Percentiles rank a stretch among this genome's conserved stretches.
Conservation (phyloP, 202 grass and related monocot genomes). For the Bolboschoenoplectus hybrid region DNA sequence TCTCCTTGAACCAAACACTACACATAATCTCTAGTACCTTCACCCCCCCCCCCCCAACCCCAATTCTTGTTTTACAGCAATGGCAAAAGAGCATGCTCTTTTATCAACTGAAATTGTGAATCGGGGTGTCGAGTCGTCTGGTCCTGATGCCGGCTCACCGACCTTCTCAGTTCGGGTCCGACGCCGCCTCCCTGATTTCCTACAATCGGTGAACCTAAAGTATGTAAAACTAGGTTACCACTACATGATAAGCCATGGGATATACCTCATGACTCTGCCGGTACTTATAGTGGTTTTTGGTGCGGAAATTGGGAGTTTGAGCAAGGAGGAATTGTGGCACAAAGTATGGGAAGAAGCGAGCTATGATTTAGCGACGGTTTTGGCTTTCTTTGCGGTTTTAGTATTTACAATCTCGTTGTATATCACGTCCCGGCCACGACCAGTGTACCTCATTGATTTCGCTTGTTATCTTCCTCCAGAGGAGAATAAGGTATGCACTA, state of each 20-base stretch:
- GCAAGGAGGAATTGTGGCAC: conserved; percentile 77
- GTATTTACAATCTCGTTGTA: conserved; percentile 94
- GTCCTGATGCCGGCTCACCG: conserved; percentile 85
- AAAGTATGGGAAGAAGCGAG: conserved; percentile 92
- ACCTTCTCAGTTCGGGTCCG: conserved; percentile 93
- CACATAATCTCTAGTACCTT: not conserved
- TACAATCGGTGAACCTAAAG: conserved; percentile 99
- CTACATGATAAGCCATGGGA: conserved; percentile 92
- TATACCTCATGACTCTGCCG: conserved; percentile 92
- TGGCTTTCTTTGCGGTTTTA: conserved; percentile 85
- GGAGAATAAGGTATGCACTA: conserved; percentile 75
- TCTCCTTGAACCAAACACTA: conserved; percentile 7
- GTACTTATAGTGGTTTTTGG: conserved; percentile 83
- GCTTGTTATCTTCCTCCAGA: conserved; percentile 85
- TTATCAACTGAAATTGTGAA: conserved; percentile 98
- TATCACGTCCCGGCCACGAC: conserved; percentile 83
- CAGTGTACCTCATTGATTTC: conserved; percentile 97
- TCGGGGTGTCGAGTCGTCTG: conserved; percentile 83
- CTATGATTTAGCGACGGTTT: conserved; percentile 90
- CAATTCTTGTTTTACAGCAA: conserved; percentile 21
- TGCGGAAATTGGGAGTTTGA: conserved; percentile 89
- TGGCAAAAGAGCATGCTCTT: conserved; percentile 76
- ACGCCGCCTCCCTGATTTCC: conserved; percentile 86
- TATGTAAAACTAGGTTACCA: conserved; percentile 93
- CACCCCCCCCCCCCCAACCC: not conserved